Base-by-base conservation (phyloP, 176 grass and related monocot species). In the Poa pratensis region DNA sequence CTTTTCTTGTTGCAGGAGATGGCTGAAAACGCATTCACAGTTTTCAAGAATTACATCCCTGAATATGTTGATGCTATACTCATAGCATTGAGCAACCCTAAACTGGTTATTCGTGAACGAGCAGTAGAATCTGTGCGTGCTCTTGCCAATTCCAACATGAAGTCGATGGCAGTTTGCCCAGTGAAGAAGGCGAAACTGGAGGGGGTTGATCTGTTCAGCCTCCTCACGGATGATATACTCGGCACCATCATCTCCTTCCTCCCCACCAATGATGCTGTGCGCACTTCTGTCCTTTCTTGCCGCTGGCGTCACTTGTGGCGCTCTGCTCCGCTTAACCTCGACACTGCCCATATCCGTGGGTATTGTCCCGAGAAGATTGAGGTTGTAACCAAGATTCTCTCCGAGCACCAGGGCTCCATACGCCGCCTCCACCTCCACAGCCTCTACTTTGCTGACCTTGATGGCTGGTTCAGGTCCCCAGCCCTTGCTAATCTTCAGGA, bases 11-110 rank as follows among this genome's bases (percentile, higher is more conserved):
- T 68, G 22, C 54, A 98, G 96, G 96, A 98, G 86, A 95, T 98
- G 96, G 96, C 93, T 39, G 93, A 98, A 91, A 95, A 94, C 82
- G 96, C 91, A 79, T 98, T 94, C 27, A 98, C 93, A n/a, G 90
- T 98, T 85, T 98, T 98, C 77, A 98, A 98, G 83, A 88, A 94
- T 80, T 90, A 95, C 76, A 88, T 95, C 55, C 89, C 91, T 48
- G 90, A 95, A 74, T 98, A 94, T 89, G 88, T 94, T 43, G 93
- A 98, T 86, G 93, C 84, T 54, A 95, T 95, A 85, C 90, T 92
- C 88, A 88, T 94, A 32, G 91, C 96, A 28, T 80, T 94, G 37
- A 90, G 86, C 73, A 93, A 98, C 35, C 93, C 96, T 14, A 90
- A 87, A 73, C 86, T 90, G 54, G 86, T 87, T 84, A 86, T 95